Percentiles rank a stretch among this genome's conserved stretches.
Evolutionary conservation across 2,329 filamentous ascomycete species (phyloP).

Genomic region (Arthrobotrys musiformis): DNA sequence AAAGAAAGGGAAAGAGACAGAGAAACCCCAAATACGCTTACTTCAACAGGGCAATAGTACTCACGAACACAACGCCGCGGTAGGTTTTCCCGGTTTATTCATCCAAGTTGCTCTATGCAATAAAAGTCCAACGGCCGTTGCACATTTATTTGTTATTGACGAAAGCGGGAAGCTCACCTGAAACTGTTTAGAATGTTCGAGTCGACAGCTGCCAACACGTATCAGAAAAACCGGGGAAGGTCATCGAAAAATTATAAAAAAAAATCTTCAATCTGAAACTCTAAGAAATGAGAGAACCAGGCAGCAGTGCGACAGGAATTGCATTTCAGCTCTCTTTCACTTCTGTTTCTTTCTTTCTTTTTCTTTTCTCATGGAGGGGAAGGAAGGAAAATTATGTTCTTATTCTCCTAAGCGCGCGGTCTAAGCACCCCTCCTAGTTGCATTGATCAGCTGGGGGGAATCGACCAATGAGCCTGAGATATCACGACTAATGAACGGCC

Average conservation of each 20-base stretch:
- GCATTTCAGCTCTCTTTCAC: constrained; percentile 16
- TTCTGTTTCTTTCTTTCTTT: background rate
- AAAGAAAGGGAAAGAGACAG: too few species aligned
- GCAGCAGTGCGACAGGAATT: constrained; percentile 33
- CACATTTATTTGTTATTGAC: constrained; percentile 1
- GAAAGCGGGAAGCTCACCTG: constrained; percentile 23
- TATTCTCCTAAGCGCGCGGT: constrained; percentile 55
- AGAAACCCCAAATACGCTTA: background rate
- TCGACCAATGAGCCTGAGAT: constrained; percentile 42
- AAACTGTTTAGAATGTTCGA: constrained; percentile 13
- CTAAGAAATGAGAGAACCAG: constrained; percentile 53
- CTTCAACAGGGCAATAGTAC: background rate
- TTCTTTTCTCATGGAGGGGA: constrained; percentile 2
- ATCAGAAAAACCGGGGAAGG: constrained; percentile 39
- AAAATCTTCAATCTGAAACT: constrained; percentile 53
- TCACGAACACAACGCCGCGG: background rate
- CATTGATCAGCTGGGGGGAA: constrained; percentile 53
- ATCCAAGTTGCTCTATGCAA: background rate
- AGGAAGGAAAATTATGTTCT: constrained; percentile 29
- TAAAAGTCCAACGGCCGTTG: constrained; percentile 15
- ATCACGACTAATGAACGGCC: constrained; percentile 38
- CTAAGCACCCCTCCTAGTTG: constrained; percentile 48
- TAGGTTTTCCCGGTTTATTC: background rate
- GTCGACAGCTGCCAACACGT: constrained; percentile 13
- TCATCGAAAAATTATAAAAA: background rate